phyloP scores from a whole-genome alignment of 306 rosid genomes.

The Prunus mongolica region DNA sequence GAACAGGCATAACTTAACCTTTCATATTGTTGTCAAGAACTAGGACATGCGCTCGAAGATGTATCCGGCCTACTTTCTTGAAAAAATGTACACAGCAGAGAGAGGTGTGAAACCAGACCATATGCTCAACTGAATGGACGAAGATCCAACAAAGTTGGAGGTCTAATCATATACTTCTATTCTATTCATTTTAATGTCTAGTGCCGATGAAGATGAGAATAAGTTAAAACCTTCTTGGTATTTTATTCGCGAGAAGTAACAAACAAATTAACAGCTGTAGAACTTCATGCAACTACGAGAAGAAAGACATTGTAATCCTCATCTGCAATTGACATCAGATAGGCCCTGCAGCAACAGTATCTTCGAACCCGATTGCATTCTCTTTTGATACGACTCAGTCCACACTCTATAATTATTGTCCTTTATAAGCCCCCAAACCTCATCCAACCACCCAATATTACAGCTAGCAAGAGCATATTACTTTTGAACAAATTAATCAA shows the following conservation, averaged over 20 bases:
- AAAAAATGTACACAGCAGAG: background rate
- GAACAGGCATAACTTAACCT: no score
- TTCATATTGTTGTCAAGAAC: background rate
- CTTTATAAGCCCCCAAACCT: no score
- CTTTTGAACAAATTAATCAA: no score
- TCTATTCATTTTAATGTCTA: background rate
- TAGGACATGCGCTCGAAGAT: background rate
- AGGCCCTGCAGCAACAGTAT: no score
- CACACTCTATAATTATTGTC: no score
- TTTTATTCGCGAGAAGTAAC: background rate
- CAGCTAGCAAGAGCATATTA: no score
- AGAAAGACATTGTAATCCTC: no score
- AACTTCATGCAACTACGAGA: no score
- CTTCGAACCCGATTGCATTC: no score
- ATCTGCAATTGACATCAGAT: no score
- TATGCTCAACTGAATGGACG: background rate
- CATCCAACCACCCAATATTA: no score
- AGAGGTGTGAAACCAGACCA: background rate
- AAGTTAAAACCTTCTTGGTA: background rate
- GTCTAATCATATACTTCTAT: background rate
- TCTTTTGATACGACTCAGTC: no score
- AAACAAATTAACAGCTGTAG: background rate
- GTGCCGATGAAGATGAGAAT: background rate
- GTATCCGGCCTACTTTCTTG: background rate
- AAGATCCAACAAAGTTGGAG: background rate